Conservation (phyloP, 495 filamentous ascomycete genomes). For the Lophiostoma macrostomum region DNA sequence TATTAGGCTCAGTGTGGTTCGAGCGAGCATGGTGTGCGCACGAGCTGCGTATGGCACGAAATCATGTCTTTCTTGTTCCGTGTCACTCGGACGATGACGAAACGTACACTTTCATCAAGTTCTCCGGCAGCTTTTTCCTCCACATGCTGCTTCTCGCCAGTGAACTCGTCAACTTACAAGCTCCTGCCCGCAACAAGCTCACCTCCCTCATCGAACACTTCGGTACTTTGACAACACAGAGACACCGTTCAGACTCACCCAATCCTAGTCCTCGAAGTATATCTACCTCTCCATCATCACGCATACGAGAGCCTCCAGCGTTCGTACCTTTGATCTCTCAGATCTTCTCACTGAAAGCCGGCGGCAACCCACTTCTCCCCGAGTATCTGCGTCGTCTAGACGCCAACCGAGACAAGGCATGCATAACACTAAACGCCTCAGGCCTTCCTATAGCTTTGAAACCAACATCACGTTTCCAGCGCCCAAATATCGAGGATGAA, state of each 20-base stretch:
- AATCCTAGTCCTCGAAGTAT: too few species aligned
- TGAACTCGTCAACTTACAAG: slow-evolving; percentile 15
- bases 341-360: slow-evolving; percentile 36
- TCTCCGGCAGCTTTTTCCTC: slow-evolving; percentile 35
- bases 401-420: slow-evolving; percentile 36
- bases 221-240: too few species aligned
- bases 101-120: slow-evolving; percentile 25
- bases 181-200: background rate
- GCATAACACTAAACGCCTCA: slow-evolving; percentile 35
- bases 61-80: slow-evolving; percentile 37
- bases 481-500: slow-evolving; percentile 29
- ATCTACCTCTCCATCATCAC: background rate
- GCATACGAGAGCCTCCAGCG: background rate
- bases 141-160: slow-evolving; percentile 34
- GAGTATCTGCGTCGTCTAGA: slow-evolving; percentile 30
- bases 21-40: slow-evolving; percentile 39
- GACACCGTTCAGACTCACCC: too few species aligned
- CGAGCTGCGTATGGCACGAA: slow-evolving; percentile 36
- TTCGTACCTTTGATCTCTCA: slow-evolving; percentile 34
- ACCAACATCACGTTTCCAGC: slow-evolving; percentile 11
- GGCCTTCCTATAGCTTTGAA: slow-evolving; percentile 33
- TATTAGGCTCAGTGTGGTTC: slow-evolving; percentile 39
- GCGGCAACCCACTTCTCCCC: slow-evolving; percentile 34
- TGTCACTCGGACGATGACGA: slow-evolving; percentile 15
- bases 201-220: too few species aligned